phyloP scores from a whole-genome alignment of 139 green algal genomes.

The Axilococcus clingmanii region DNA sequence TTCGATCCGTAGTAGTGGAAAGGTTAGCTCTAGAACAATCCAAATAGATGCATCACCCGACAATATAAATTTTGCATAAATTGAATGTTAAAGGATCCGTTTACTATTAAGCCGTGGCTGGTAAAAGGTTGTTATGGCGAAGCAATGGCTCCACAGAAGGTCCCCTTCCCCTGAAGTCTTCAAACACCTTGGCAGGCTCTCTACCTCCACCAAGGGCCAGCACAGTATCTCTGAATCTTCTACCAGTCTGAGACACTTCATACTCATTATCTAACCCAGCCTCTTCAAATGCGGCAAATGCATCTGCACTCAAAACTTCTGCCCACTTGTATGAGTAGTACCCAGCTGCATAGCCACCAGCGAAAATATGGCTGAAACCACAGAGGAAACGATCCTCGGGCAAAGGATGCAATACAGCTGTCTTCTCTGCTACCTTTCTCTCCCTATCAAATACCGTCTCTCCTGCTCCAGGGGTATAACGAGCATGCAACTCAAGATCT shows the following conservation, averaged over 20 bases:
- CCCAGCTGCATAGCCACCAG: conserved; percentile 79
- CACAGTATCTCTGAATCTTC: conserved; percentile 79
- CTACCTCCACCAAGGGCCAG: conserved; percentile 78
- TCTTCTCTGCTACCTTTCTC: conserved; percentile 43
- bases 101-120: conserved; percentile 11
- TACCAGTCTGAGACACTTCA: conserved; percentile 48
- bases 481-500: conserved; percentile 86
- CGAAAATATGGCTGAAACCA: conserved; percentile 93
- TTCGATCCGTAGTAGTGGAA: too few relatives aligned
- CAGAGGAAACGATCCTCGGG: conserved; percentile 93
- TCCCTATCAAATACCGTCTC: conserved; percentile 72
- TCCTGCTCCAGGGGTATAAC: conserved; percentile 50
- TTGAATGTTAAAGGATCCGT: too few relatives aligned
- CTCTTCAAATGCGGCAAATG: conserved; percentile 94
- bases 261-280: conserved; percentile 75
- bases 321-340: conserved; percentile 73
- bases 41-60: too few relatives aligned
- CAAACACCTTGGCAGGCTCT: conserved; percentile 66
- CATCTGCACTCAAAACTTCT: conserved; percentile 89
- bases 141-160: conserved; percentile 79
- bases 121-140: conserved; percentile 67
- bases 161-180: conserved; percentile 80
- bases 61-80: too few relatives aligned
- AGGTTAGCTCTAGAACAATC: too few relatives aligned
- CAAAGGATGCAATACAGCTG: conserved; percentile 63